Percentiles rank a stretch among this genome's conserved stretches.
phyloP scores from a whole-genome alignment of 768 basidiomycete genomes.

The Boletus reticuloceps region DNA sequence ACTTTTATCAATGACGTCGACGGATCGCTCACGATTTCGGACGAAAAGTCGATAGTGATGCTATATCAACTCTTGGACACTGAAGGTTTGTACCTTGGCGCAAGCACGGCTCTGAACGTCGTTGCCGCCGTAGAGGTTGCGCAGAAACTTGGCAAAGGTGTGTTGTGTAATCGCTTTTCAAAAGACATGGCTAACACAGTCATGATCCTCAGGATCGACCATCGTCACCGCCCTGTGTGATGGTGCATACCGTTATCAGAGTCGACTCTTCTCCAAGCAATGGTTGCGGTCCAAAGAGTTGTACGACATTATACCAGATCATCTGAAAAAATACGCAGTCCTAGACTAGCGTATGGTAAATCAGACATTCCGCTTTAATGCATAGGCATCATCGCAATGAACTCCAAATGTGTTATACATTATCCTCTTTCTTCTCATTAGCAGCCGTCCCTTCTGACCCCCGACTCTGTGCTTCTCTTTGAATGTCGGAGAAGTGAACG shows the following conservation, averaged over 20 bases:
- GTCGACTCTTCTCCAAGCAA: constrained; percentile 87
- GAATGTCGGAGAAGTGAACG: no score
- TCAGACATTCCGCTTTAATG: not conserved
- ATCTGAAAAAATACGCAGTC: constrained; percentile 87
- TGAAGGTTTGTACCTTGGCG: constrained; percentile 94
- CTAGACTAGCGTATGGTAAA: constrained; percentile 50
- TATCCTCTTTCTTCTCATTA: not conserved
- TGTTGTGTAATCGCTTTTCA: not conserved
- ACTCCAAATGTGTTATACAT: not conserved
- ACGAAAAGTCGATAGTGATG: constrained; percentile 90
- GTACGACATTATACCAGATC: constrained; percentile 71
- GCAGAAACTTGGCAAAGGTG: constrained; percentile 78
- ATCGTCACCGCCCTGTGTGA: constrained; percentile 91
- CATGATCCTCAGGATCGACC: constrained; percentile 55
- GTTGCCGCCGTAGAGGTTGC: constrained; percentile 92
- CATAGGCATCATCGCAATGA: not conserved
- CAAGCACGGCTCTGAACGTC: constrained; percentile 91
- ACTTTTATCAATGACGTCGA: constrained; percentile 76
- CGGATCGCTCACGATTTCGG: constrained; percentile 84
- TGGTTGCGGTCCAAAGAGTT: constrained; percentile 87
- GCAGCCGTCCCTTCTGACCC: no score
- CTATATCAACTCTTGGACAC: constrained; percentile 88
- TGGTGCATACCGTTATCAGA: constrained; percentile 97
- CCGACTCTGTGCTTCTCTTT: no score
- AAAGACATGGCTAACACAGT: not conserved